Evolutionary conservation across 495 filamentous ascomycete genomes (phyloP), one percentile per base, ranked within the genome.

Genomic region (Rostrohypoxylon terebratum): DNA sequence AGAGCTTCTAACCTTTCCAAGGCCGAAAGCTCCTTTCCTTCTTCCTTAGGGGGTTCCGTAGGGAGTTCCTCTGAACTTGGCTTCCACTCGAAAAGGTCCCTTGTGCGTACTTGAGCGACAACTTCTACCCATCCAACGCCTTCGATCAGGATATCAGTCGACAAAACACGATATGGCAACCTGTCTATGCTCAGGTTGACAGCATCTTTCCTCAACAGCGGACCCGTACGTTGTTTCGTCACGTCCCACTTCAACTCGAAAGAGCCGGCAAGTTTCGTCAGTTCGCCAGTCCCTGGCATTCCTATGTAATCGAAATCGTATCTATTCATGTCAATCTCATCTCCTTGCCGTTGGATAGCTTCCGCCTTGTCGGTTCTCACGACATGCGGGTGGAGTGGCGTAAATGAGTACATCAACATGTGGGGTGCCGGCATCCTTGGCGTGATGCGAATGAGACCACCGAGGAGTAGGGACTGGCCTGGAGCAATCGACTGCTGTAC

Each of bases 111-210:
- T 79, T 98, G 94, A 13, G 90, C 89, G 5, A 88, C 90, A 18
- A 99, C 78, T 78, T 99, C 96, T 7, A 99, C 86, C 95, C 96
- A 99, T 2, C 96, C 96, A 44, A 90, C 89, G 18, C 95, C 93
- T 72, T 97, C 94, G 38, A 99, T 89, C 7, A 99, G 81, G 40
- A 99, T 88, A 77, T 99, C 96, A 0, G 91, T 86, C 5, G 89
- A 86, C 59, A 94, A 83, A 3, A 98, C 88, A 9, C 84, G 85
- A 77, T 95, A 99, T 2, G 94, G 94, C 40, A 98, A 81, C 21
- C 71, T 68, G 0, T 90, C 83, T 7, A 87, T 80, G 21, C 83
- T 86, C 28, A 92, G 77, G 25, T 83, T 84, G 34, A 83, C 83
- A 1, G 84, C 89, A 34, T 79, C 77, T 53, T 77, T 81, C 11